Evolutionary conservation across 208 protist species (phyloP).

Genomic region (Leishmania gerbilli): DNA sequence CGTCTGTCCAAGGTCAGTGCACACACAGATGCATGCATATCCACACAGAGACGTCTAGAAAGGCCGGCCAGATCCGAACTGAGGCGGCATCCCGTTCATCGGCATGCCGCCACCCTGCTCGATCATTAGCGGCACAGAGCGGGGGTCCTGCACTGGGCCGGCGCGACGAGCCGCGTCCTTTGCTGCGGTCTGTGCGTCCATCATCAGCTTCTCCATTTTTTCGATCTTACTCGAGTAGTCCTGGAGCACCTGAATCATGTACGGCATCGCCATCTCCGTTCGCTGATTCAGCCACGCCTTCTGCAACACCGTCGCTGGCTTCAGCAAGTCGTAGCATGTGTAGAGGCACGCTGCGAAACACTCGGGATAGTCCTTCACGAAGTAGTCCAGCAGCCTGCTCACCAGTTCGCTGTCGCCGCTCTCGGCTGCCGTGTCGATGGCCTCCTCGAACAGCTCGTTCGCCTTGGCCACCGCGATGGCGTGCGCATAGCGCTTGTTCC

Average conservation of each 20-base stretch:
- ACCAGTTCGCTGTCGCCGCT: constrained; percentile 91
- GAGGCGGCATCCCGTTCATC: constrained; percentile 40
- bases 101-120: constrained; percentile 45
- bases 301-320: constrained; percentile 97
- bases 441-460: constrained; percentile 98
- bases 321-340: constrained; percentile 97
- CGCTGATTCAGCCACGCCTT: constrained; percentile 98
- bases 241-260: constrained; percentile 97
- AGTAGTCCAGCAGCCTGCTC: constrained; percentile 97
- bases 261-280: constrained; percentile 99
- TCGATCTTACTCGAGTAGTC: constrained; percentile 93
- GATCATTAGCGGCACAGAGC: constrained; percentile 69
- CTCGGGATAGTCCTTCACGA: constrained; percentile 95
- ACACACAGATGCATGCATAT: constrained; percentile 1
- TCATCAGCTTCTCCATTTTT: constrained; percentile 80
- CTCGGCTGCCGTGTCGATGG: constrained; percentile 98
- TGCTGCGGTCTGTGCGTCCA: constrained; percentile 79
- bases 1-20: background rate
- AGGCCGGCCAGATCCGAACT: constrained; percentile 65
- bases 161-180: constrained; percentile 81
- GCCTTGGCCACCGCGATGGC: constrained; percentile 97
- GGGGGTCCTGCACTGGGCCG: constrained; percentile 45
- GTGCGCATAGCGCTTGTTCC: constrained; percentile 91
- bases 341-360: constrained; percentile 97
- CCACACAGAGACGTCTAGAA: constrained; percentile 38